Base-by-base conservation (phyloP, 2,329 filamentous ascomycete species). In the Botrytis aclada region DNA sequence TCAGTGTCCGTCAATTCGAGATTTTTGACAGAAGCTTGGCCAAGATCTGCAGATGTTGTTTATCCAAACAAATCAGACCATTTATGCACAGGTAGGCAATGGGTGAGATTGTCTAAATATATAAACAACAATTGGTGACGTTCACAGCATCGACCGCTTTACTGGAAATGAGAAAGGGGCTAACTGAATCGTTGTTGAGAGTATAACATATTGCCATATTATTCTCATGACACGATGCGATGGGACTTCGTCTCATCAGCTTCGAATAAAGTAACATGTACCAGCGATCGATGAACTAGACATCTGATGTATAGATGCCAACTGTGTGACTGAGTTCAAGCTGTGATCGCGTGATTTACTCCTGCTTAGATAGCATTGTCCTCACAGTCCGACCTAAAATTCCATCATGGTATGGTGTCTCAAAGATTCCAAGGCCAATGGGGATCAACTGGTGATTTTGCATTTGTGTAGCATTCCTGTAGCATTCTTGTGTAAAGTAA, bases 1-100 rank as follows among this genome's bases (percentile, higher is more conserved):
- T 45, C 60, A 29, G 29, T 71, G 37, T 64, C 41, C 29, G n/a
- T 64, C 43, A 39, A 29, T 71, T 47, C 37, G 25, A 32, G 39
- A 20, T 32, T 39, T 71, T 71, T 71, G 70, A 56, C 70, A 66
- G 70, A 54, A 58, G 45, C 47, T 66, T 66, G 37, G 70, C 70
- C 9, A 71, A 22, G 16, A 65, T 64, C 16, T 47, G n/a, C 60
- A 32, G 8, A 37, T 64, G 32, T 32, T 45, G 43, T 47, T 41
- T n/a, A 45, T 63, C 32, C 18, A 47, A 34, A 56, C 9, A 41
- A n/a, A 41, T 39, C 41, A 56, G 43, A 41, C 61, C 69, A 37
- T 43, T 66, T 37, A 65, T 66, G 65, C 65, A 41, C 25, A 41
- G 47, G 16, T 32, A 32, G 54, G n/a, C 29, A 25, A 14, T 32